phyloP scores from a whole-genome alignment of 169 alveolate species.

The Fabrea salina region DNA sequence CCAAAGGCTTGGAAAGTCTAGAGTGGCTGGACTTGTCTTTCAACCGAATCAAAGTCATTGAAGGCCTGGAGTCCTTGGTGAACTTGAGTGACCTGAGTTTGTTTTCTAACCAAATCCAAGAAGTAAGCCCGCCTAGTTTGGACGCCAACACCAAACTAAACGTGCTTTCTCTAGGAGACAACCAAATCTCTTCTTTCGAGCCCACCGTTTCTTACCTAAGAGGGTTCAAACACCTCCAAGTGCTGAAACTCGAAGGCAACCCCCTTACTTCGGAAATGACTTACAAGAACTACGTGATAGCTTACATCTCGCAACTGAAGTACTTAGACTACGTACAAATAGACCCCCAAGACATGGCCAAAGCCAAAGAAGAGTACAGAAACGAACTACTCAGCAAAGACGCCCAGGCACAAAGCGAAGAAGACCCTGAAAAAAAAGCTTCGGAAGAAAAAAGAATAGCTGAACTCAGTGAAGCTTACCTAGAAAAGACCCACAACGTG shows the following conservation, averaged over 20 bases:
- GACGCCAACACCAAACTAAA: slow-evolving; percentile 54
- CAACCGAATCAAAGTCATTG: slow-evolving; percentile 58
- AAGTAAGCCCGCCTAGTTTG: slow-evolving; percentile 40
- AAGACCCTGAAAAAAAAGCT: slow-evolving; percentile 38
- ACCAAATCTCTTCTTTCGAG: slow-evolving; percentile 35
- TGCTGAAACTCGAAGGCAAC: slow-evolving; percentile 61
- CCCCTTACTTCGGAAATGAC: slow-evolving; percentile 54
- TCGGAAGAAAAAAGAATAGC: slow-evolving; percentile 17
- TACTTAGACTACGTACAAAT: slow-evolving; percentile 66
- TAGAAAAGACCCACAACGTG: slow-evolving; percentile 50
- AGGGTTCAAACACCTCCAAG: slow-evolving; percentile 51
- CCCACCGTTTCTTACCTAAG: slow-evolving; percentile 47
- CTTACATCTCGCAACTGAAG: slow-evolving; percentile 46
- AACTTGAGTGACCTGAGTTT: slow-evolving; percentile 60
- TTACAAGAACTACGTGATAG: slow-evolving; percentile 52
- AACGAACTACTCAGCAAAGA: slow-evolving; percentile 38
- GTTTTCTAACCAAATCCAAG: slow-evolving; percentile 49
- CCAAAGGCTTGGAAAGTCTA: slow-evolving; percentile 48
- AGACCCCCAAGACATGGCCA: slow-evolving; percentile 46
- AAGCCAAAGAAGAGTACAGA: slow-evolving; percentile 57
- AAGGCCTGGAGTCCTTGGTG: slow-evolving; percentile 54
- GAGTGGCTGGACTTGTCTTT: slow-evolving; percentile 76
- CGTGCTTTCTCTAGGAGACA: slow-evolving; percentile 64
- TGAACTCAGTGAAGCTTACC: slow-evolving; percentile 43
- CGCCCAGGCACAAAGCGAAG: slow-evolving; percentile 34